phyloP scores from a whole-genome alignment of 2,329 filamentous ascomycete genomes.

The Didymella lethalis region DNA sequence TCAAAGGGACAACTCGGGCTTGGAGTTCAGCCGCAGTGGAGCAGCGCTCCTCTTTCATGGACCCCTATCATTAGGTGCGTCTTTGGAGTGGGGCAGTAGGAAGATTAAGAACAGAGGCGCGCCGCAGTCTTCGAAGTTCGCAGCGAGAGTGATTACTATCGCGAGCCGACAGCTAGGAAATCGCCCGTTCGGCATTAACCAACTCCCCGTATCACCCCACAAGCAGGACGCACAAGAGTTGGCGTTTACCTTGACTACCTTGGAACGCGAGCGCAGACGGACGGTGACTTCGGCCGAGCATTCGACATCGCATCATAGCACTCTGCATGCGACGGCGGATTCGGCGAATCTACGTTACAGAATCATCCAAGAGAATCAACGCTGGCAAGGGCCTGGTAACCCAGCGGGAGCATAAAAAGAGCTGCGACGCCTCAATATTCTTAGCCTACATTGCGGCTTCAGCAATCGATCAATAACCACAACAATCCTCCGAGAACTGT shows the following conservation, averaged over 20 bases:
- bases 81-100: neutral
- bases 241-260: conserved; percentile 1
- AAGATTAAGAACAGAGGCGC: conserved; percentile 1
- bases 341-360: neutral
- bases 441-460: neutral
- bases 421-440: neutral
- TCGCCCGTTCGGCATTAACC: neutral
- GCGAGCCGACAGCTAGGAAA: neutral
- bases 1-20: conserved; percentile 3
- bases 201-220: conserved; percentile 9
- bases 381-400: neutral
- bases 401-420: neutral
- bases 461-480: neutral
- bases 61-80: neutral
- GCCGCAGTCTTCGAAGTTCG: neutral
- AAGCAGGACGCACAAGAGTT: conserved; percentile 7
- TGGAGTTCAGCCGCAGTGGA: conserved; percentile 12
- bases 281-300: conserved; percentile 4
- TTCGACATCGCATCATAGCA: neutral
- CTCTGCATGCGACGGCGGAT: neutral
- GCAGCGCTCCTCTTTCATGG: conserved; percentile 11
- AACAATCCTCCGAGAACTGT: neutral
- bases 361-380: neutral
- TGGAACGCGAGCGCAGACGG: conserved; percentile 2
- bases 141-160: neutral